These are phyloP conservation scores for Debaryomyces udenii DNA, from an alignment of 1,139 yeast genomes.

Conservation along the genomic window DNA sequence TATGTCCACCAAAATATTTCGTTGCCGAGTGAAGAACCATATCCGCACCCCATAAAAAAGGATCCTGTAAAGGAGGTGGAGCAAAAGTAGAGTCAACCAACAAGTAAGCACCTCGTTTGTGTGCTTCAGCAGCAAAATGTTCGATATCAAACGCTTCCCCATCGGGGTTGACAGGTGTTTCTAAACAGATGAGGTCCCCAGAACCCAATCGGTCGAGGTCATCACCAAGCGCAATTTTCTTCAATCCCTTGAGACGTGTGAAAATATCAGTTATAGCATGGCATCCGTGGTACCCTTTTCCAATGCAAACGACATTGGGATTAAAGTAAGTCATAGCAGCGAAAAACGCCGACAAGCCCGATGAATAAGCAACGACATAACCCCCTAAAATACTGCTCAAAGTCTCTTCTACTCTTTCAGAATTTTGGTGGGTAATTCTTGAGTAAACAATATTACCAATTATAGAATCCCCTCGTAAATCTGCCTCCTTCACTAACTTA, in stretches of 20 bases:
- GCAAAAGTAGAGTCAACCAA: slow-evolving; percentile 89
- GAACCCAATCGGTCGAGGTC: slow-evolving; percentile 50
- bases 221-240: slow-evolving; percentile 54
- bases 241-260: slow-evolving; percentile 60
- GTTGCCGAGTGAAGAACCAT: slow-evolving; percentile 88
- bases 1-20: slow-evolving; percentile 90
- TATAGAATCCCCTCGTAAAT: slow-evolving; percentile 21
- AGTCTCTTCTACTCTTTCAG: slow-evolving; percentile 66
- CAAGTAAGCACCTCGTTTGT: slow-evolving; percentile 66
- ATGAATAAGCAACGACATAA: slow-evolving; percentile 61
- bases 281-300: slow-evolving; percentile 85
- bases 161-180: slow-evolving; percentile 86
- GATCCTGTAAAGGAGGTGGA: slow-evolving; percentile 86
- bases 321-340: slow-evolving; percentile 72
- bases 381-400: slow-evolving; percentile 60
- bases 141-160: slow-evolving; percentile 70
- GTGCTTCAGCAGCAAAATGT: slow-evolving; percentile 67
- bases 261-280: slow-evolving; percentile 68
- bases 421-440: slow-evolving; percentile 72
- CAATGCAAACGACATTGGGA: slow-evolving; percentile 77
- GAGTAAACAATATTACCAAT: slow-evolving; percentile 56
- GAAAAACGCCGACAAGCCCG: slow-evolving; percentile 80
- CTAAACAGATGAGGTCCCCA: slow-evolving; percentile 84
- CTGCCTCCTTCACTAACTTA: slow-evolving; percentile 46
- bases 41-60: slow-evolving; percentile 73